Evolutionary conservation across 140 eudicot species (phyloP), one percentile per base, ranked within the genome.

Genomic region (Senecio squalidus): DNA sequence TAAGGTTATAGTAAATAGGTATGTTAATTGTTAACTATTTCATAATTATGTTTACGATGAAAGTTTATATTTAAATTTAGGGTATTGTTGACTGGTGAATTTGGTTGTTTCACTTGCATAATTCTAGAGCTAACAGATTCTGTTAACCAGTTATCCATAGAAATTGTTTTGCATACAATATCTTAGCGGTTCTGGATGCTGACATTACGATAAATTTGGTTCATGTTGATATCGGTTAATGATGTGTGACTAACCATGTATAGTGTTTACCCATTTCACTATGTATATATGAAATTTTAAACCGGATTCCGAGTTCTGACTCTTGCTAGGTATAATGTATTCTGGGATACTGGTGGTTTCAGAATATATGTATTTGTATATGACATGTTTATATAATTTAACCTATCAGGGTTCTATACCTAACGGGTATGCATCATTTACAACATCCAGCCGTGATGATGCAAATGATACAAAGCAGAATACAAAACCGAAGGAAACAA

Each of bases 351-450:
- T 49, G 26, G 45, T 33, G 15, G 14, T 4, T 62, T 62, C 31
- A 14, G 36, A 20, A 23, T 63, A 31, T 8, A 1, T 64, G 4
- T 30, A 45, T 28, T 29, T 28, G 40, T 62, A 62, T 49, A 51
- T 36, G 55, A 67, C 40, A 60, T 54, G 62, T 55, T 46, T 46
- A 9, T 63, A 26, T 44, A 15, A 36, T 47, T 64, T 40, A 55
- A 38, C 13, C 28, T 34, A 47, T 46, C 78, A 86, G 94, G 85
- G 84, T 50, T 66, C 79, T 14, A 50, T 60, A 41, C 56, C 74
- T 52, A 84, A 83, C 9, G 86, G 92, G 58, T 72, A 78, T 62
- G 85, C 80, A 33, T 16, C 78, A 68, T 57, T 81, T 26, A 75
- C 98, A 10, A 83, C 98, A 57, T 76, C 95, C 28, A 72, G 76